Base-by-base conservation (phyloP, 106 monocot genomes). In the Dendrobium chrysotoxum region DNA sequence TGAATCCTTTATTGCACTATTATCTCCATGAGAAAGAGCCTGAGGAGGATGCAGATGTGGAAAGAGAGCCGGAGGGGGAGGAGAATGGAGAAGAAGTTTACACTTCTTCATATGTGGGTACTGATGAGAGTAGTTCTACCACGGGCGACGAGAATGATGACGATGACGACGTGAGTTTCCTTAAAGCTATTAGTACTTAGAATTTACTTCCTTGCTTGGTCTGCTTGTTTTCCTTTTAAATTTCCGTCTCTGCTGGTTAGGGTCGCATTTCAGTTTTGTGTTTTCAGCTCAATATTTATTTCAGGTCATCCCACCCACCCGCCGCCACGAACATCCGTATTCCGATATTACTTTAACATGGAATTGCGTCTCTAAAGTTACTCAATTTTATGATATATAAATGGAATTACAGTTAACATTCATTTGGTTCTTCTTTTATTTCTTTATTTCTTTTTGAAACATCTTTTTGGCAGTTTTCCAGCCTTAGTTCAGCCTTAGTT, bases 11-110 rank as follows among this genome's bases (percentile, higher is more conserved):
- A 28, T 74, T 78, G 2, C 82, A 85, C 23, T 91, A 95, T 80
- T 92, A 95, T 80, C 85, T 86, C 64, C 77, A 88, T 9, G 78
- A 95, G 39, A 75, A 92, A 28, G 92, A 78, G 4, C 50, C 78
- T 66, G 65, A 28, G 26, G 75, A 75, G 46, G 70, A 85, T 46
- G 50, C 65, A 30, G 55, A 7, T 5, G 61, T 13, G n/a, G 79
- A 81, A 18, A 73, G 46, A 55, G 75, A 53, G 12, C 55, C 16
- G 17, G 77, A 81, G 2, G 78, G 15, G 58, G 82, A 80, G 26
- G 50, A 41, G 9, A 55, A 80, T 13, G 28, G 28, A 30, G 85
- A 79, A 2, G 80, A 76, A 21, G 76, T 76, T 28, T 45, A 10
- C 2, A 76, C 26, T 45, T 76, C 44, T 26, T 76, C 35, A 16